Evolutionary conservation across 2,329 filamentous ascomycete species (phyloP), one percentile per base, ranked within the genome.

Genomic region (Coniochaeta hoffmannii): DNA sequence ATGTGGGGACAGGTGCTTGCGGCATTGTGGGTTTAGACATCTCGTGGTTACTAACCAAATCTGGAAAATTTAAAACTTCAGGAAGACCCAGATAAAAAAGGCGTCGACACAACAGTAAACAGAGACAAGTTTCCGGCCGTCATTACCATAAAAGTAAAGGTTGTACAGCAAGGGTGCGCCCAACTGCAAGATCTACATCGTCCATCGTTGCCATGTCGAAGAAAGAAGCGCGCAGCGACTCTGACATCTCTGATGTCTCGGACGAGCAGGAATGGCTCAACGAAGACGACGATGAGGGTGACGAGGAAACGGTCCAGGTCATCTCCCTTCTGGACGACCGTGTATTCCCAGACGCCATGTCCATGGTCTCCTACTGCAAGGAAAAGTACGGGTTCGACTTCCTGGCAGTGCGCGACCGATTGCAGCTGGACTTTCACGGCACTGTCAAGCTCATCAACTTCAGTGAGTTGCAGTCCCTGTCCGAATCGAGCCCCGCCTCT

Each of bases 401-500:
- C 57, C 66, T 84, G 54, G 79, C 76, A 54, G 73, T 82, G 32
- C 76, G 83, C 56, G 80, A 82, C 56, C 73, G 71, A 22, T 69
- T 83, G 66, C 77, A 73, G 22, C 76, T 91, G 46, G 88, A 92
- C 64, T 90, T 91, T 62, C 79, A 90, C 57, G 87, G 83, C 28
- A 82, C 79, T 57, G 82, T 92, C 63, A 90, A 86, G 69, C 75
- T 92, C 32, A 83, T 91, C 67, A 92, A 92, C 67, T 90, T 83
- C 63, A 70, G 76, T 79, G 57, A 57, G 67, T 64, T 46, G 24
- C 14, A 51, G 3, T 19, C 28, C 36, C 19, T 24, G 8, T 31
- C 22, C n/a, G 7, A 15, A 6, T 12, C 30, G 7, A 8, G 15
- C 12, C 11, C 30, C 4, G 14, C n/a, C 30, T 28, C 12, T 46